Base-by-base conservation (phyloP, 371 early-diverging fungal species). In the Circinella minor region DNA sequence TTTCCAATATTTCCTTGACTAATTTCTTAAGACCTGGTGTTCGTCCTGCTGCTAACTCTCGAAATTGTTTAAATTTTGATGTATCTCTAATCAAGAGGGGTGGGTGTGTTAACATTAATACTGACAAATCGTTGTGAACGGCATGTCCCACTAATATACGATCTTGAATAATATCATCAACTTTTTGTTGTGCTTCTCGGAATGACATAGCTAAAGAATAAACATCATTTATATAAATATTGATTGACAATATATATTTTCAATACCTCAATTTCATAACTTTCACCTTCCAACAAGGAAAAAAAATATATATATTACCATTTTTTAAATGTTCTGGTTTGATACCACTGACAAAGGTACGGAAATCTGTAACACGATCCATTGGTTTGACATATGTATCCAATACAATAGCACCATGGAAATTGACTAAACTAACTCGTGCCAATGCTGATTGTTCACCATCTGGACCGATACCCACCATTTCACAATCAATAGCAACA, bases 401-500 rank as follows among this genome's bases (percentile, higher is more conserved):
- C 69, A 96, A 72, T 3, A 99, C 63, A 0, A 90, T 85, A 57
- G 93, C 90, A 17, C 99, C 98, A 70, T 95, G 88, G 78, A 84
- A 98, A 82, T 99, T 98, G 69, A 98, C 98, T 10, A 99, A 76
- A 59, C 90, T 89, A 18, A 98, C 96, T 36, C 99, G 89, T 1
- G 98, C 99, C 62, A 99, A 77, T 15, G 89, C 93, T 6, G 96
- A 94, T 39, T 89, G 78, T 13, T 51, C 69, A 3, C 97, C 99
- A 38, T 89, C 90, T 15, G 87, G 85, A 2, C 98, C 98, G n/a
- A 93, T 93, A 39, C 98, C 98, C 59, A 99, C 98, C 98, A 98
- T 98, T 79, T 98, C 99, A 80, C 99, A 99, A 89, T 99, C 99
- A 36, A 99, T 93, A 10, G 95, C 98, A 4, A 99, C 77, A 73